Evolutionary conservation across 2,329 filamentous ascomycete species (phyloP), one percentile per base, ranked within the genome.

Genomic region (Pochonia chlamydosporia): DNA sequence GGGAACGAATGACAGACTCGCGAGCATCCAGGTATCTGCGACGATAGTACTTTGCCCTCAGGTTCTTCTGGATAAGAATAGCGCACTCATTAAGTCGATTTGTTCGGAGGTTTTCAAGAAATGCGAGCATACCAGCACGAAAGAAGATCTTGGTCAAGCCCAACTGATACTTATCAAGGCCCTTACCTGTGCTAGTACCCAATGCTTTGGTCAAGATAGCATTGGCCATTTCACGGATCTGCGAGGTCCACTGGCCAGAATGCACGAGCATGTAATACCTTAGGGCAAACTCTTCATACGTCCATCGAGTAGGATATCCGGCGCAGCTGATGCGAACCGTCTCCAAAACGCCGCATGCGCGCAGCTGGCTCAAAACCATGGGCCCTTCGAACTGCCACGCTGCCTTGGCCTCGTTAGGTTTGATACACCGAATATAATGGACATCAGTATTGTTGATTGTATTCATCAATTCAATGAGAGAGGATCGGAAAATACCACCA

Each of bases 111-210:
- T 96, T 96, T 70, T 99, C 93, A 43, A 99, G 74, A 72, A 96
- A 96, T 6, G 93, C 93, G 58, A 99, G 84, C 93, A 99, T 99
- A 67, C 93, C 93, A 47, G 93, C 93, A 51, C 93, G 87, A 82
- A 99, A 99, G 74, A 99, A 99, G 63, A 99, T 96, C 74, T 99
- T 99, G 44, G 92, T 97, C 55, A 97, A 75, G 71, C 93, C 93
- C 54, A 99, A 81, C 70, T 99, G 93, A 64, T 97, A 99, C 70
- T 96, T 99, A 72, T 97, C 93, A 46, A 84, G 70, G 41, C 85
- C 85, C 57, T 85, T 81, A 50, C 81, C 82, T 37, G 78, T 88
- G 56, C 82, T 83, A 52, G 87, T 83, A 48, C 89, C 92, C 25
- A 99, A 76, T 1, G 91, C 93, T 68, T 91, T 93, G 50, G 81